Evolutionary conservation across 2,329 filamentous ascomycete genomes (phyloP), one percentile per base, ranked within the genome.

Genomic region (Lomentospora prolificans): DNA sequence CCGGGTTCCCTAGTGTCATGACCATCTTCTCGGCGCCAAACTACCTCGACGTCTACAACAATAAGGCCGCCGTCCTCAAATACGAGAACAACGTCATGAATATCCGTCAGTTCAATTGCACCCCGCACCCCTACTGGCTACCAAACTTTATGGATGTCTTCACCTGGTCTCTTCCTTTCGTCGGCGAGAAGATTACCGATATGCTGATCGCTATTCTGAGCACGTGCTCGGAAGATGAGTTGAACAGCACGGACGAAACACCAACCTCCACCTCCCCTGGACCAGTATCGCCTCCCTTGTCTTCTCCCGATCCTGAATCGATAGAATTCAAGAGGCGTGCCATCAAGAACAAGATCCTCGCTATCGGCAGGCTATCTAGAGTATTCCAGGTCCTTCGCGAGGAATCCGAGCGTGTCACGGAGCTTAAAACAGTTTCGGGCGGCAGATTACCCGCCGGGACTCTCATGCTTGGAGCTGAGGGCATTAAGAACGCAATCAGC

Each of bases 31-130:
- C 92, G 48, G 94, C 94, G 1, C 94, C 94, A 36, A 99, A 99
- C 73, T 99, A 99, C 69, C 84, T 99, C 60, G 94, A 99, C 66
- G 91, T 99, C 36, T 99, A 99, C 75, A 99, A 99, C 83, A 99
- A 99, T 80, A 99, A 99, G 78, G 94, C 94, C 2, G 94, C 94
- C 0, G 94, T 99, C 41, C 78, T 99, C 65, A 99, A 99, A 75
- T 99, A 99, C 70, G 94, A 99, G 75, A 99, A 99, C 74, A 99
- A 99, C 67, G 94, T 99, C 59, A 99, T 99, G 94, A 99, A 99
- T 77, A 99, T 99, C 68, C 84, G 94, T 58, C 94, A 99, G 72
- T 99, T 99, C 77, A 99, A 99, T 79, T 99, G 92, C 81, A 97
- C 94, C 22, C 94, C 94, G 31, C 94, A 99, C 70, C 94, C 94